Conservation (phyloP, 805 yeast genomes). For the Yarrowia alimentaria region DNA sequence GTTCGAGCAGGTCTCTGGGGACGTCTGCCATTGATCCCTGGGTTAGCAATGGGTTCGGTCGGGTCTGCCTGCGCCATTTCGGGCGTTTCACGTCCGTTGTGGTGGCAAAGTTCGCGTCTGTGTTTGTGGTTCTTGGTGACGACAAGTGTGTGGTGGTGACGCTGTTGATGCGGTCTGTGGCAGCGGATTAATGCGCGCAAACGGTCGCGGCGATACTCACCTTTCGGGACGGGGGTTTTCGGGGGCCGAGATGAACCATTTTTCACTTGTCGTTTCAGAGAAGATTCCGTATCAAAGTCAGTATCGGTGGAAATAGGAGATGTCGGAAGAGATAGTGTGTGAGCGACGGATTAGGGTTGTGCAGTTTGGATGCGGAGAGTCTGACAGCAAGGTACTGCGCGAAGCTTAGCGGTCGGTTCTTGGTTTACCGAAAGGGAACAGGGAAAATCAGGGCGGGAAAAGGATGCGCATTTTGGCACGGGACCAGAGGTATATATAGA, state of each 20-base stretch:
- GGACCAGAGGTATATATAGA: too few relatives aligned
- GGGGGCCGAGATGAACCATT: conserved; percentile 86
- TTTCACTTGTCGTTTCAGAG: conserved; percentile 28
- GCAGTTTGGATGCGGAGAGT: conserved; percentile 23
- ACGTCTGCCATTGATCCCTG: conserved; percentile 64
- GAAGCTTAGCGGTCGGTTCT: conserved; percentile 4
- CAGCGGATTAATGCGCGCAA: too few relatives aligned
- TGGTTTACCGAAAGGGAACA: neutral
- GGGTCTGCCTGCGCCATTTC: too few relatives aligned
- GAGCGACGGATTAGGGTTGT: conserved; percentile 15
- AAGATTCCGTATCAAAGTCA: neutral
- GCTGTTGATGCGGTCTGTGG: too few relatives aligned
- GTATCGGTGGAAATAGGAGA: too few relatives aligned
- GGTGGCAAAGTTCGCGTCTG: too few relatives aligned
- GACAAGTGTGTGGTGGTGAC: too few relatives aligned
- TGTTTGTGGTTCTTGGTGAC: too few relatives aligned
- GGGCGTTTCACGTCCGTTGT: neutral
- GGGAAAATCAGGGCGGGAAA: neutral
- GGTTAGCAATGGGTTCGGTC: neutral
- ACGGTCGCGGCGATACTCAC: too few relatives aligned
- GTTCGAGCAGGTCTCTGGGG: conserved; percentile 59
- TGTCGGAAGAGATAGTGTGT: too few relatives aligned
- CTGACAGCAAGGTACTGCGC: conserved; percentile 20
- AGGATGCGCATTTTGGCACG: too few relatives aligned
- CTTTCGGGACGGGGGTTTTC: conserved; percentile 76